phyloP scores from a whole-genome alignment of 2,329 filamentous ascomycete genomes.

The Scorias spongiosa region DNA sequence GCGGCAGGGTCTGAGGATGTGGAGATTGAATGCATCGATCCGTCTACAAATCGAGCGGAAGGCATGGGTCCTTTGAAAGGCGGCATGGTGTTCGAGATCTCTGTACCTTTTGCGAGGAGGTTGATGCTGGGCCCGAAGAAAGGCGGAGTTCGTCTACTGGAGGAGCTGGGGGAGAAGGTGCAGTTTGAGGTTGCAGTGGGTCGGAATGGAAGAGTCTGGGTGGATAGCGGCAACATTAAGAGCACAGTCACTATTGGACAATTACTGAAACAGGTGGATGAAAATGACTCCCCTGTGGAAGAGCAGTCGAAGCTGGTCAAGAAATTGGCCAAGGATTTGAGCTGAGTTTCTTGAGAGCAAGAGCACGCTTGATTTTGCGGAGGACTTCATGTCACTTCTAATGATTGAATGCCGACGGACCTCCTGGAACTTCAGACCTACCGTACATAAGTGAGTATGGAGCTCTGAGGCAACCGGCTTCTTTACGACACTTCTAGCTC shows the following conservation, averaged over 20 bases:
- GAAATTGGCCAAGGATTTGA: slow-evolving; percentile 45
- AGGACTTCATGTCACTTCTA: neutral
- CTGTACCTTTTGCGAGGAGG: slow-evolving; percentile 65
- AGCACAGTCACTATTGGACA: slow-evolving; percentile 64
- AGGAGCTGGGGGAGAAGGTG: slow-evolving; percentile 66
- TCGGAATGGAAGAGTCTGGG: slow-evolving; percentile 84
- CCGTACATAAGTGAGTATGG: no score
- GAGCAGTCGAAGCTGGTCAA: slow-evolving; percentile 57
- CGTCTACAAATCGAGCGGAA: slow-evolving; percentile 73
- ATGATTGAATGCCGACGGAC: neutral
- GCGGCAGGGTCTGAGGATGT: slow-evolving; percentile 53
- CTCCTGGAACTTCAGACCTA: slow-evolving; percentile 3
- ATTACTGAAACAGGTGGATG: slow-evolving; percentile 65
- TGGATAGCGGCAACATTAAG: slow-evolving; percentile 61
- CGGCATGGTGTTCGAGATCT: slow-evolving; percentile 76
- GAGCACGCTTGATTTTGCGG: neutral
- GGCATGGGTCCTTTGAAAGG: slow-evolving; percentile 70
- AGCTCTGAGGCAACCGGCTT: no score
- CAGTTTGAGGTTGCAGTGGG: slow-evolving; percentile 90
- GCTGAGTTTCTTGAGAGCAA: slow-evolving; percentile 3
- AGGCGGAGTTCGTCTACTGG: slow-evolving; percentile 58
- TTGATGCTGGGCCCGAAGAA: slow-evolving; percentile 47
- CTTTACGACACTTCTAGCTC: no score
- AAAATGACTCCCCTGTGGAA: slow-evolving; percentile 45
- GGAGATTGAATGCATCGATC: slow-evolving; percentile 79